Base-by-base conservation (phyloP, 257 asterid species). In the Solanum arcanum region DNA sequence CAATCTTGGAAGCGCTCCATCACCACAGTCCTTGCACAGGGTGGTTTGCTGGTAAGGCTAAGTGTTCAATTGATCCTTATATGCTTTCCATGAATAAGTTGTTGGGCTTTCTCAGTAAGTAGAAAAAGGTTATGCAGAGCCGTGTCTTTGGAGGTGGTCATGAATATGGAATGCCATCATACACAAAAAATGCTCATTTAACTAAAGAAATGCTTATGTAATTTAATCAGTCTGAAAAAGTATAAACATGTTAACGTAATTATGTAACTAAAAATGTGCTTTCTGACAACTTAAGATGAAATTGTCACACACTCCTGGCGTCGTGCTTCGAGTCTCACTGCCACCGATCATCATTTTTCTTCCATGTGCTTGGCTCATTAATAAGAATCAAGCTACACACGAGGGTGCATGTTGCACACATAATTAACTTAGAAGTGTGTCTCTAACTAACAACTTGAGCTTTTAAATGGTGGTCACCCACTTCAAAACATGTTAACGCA, bases 21-120 rank as follows among this genome's bases (percentile, higher is more conserved):
- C 86, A 93, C 95, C 83, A 93, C 95, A 33, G 94, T 93, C 90
- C 96, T 97, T 90, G 98, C 99, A 89, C 98, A 97, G 93, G 98
- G 97, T 75, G 98, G 99, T 90, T 90, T 97, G 77, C 93, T 97
- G 97, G 99, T 97, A 94, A 92, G 89, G 49, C 37, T 31, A 11
- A 39, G 35, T 69, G 49, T 80, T 47, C 29, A 5, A 20, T 80
- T 47, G 44, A 18, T 80, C 29, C 69, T 47, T 29, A 10, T 49
- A 81, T 49, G 85, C 69, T 49, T 81, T 81, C 85, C 69, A 81
- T 81, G 85, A 81, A 49, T 81, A 31, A 49, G 39, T 49, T 14
- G 11, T 81, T 47, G 25, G 16, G 46, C 25, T 81, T 80, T 81
- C 69, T 18, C 69, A 49, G 29, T 29, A 49, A 49, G 69, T 49